Evolutionary conservation across 345 rosid species (phyloP).

Genomic region (Anacardium occidentale): DNA sequence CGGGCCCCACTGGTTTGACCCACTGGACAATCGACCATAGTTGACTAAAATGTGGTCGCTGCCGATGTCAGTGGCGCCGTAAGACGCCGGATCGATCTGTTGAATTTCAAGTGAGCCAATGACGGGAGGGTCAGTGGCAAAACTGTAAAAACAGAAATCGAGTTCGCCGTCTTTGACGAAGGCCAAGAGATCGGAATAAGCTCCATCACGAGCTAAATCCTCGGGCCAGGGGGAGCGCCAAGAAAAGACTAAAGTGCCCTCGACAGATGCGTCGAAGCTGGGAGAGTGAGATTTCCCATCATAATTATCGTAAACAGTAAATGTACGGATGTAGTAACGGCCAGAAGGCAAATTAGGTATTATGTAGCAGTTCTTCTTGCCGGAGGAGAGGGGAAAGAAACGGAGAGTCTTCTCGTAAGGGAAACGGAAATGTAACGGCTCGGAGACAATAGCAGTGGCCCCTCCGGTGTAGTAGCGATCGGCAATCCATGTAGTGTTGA

Average conservation of each 20-base stretch:
- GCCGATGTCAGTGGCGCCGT: conserved; percentile 51
- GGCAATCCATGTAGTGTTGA: conserved; percentile 78
- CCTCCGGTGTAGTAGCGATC: conserved; percentile 92
- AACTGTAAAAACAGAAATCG: conserved; percentile 85
- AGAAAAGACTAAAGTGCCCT: conserved; percentile 85
- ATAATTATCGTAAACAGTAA: conserved; percentile 95
- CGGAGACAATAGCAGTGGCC: conserved; percentile 61
- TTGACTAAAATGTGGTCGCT: conserved; percentile 56
- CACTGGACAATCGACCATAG: conserved; percentile 80
- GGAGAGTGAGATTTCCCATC: conserved; percentile 90
- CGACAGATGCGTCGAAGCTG: conserved; percentile 81
- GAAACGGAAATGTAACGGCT: conserved; percentile 73
- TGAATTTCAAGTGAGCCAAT: conserved; percentile 73
- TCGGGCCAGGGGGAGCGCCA: conserved; percentile 92
- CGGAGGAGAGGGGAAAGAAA: conserved; percentile 86
- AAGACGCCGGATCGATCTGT: conserved; percentile 71
- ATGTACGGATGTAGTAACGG: conserved; percentile 85
- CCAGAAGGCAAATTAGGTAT: conserved; percentile 65
- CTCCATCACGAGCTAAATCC: conserved; percentile 62
- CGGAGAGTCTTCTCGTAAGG: conserved; percentile 75
- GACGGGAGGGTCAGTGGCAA: conserved; percentile 95
- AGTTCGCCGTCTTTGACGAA: conserved; percentile 74
- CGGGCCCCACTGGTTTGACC: conserved; percentile 84
- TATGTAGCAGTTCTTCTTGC: conserved; percentile 92
- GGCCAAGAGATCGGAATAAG: conserved; percentile 90